A percentile compares a stretch with the other conserved stretches of the same genome.
These are phyloP conservation scores for Pyricularia sp. DNA, from an alignment of 2,329 filamentous ascomycete genomes.

Conservation along the genomic window DNA sequence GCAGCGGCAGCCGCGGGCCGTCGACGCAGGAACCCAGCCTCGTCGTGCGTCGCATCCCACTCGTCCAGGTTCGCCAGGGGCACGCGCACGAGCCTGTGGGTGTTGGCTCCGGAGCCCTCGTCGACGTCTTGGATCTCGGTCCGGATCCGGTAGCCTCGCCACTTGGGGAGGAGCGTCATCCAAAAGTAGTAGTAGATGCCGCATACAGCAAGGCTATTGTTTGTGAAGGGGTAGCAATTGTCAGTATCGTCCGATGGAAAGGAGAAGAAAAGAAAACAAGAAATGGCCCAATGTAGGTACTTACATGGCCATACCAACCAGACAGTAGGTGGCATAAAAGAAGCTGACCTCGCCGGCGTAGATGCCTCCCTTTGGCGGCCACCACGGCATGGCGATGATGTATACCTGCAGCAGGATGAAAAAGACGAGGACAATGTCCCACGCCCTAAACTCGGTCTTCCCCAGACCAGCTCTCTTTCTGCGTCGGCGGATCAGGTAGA, in stretches of 20 bases:
- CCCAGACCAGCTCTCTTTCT: conserved; percentile 36
- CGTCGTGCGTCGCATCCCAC: conserved; percentile 28
- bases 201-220: conserved; percentile 22
- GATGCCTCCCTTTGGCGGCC: conserved; percentile 46
- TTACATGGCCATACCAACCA: conserved; percentile 51
- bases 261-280: not conserved
- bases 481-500: conserved; percentile 43
- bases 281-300: conserved; percentile 15
- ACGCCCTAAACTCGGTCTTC: conserved; percentile 40
- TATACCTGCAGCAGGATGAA: conserved; percentile 46
- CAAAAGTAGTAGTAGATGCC: conserved; percentile 35
- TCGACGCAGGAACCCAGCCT: not conserved
- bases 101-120: conserved; percentile 28
- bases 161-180: conserved; percentile 29
- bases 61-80: conserved; percentile 24
- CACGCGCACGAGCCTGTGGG: conserved; percentile 34
- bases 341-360: conserved; percentile 56
- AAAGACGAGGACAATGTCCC: conserved; percentile 45
- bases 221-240: not conserved
- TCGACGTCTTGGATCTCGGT: conserved; percentile 31
- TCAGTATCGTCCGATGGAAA: not conserved
- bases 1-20: not conserved
- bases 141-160: conserved; percentile 29
- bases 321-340: conserved; percentile 59
- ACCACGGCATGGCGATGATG: conserved; percentile 58